Conservation (phyloP, 495 filamentous ascomycete species). For the Hyaloscypha finlandica region DNA sequence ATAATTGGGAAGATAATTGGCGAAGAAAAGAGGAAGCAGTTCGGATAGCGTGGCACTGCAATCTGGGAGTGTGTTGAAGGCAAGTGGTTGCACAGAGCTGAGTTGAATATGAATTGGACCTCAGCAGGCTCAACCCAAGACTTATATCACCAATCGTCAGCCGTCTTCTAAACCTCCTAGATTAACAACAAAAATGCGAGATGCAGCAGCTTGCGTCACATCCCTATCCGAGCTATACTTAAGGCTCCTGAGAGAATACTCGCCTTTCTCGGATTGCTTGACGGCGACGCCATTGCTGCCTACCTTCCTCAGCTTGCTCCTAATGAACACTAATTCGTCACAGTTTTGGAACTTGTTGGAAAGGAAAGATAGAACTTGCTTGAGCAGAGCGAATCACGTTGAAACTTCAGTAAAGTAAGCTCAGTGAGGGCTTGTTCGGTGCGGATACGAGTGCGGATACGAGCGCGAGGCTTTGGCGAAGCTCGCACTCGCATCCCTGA, state of each 20-base stretch:
- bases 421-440: not conserved
- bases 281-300: not conserved
- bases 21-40: not conserved
- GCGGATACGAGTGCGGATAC: not conserved
- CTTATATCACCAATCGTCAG: not conserved
- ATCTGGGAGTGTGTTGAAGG: not conserved
- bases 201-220: constrained; percentile 1
- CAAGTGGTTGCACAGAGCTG: not conserved
- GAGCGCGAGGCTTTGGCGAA: not conserved
- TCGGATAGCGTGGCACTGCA: not conserved
- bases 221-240: not conserved
- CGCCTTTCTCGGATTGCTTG: not conserved
- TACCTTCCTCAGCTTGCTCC: not conserved
- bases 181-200: not conserved
- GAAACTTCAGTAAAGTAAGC: not conserved
- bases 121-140: not conserved
- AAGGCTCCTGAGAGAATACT: not conserved
- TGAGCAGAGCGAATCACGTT: not conserved
- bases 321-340: not conserved
- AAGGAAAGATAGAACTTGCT: not conserved
- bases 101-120: no score
- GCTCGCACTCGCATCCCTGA: not conserved
- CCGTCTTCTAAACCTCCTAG: not conserved
- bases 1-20: not conserved
- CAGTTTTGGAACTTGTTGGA: not conserved